Evolutionary conservation across 169 alveolate species (phyloP).

Genomic region (Theileria luwenshuni): DNA sequence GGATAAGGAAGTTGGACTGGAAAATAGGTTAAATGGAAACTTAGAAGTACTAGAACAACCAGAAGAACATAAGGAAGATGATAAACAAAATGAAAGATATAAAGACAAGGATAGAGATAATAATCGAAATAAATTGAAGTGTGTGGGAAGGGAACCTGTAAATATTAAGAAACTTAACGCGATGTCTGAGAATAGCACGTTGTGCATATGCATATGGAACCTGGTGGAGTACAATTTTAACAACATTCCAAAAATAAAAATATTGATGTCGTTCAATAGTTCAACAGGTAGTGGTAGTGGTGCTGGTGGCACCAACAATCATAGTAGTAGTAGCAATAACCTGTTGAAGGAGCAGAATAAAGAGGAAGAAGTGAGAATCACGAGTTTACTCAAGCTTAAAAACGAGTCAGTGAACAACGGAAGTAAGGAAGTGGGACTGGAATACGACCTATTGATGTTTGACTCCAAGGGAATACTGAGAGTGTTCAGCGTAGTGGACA

Average conservation of each 20-base stretch:
- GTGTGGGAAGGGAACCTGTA: constrained; percentile 13
- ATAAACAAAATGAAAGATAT: not conserved
- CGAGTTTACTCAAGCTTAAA: constrained; percentile 38
- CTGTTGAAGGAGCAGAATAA: constrained; percentile 16
- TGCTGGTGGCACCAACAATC: constrained; percentile 5
- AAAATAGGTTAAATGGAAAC: no score
- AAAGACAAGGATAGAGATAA: not conserved
- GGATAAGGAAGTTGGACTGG: not conserved
- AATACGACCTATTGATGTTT: constrained; percentile 42
- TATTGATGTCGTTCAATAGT: constrained; percentile 18
- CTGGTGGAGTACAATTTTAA: constrained; percentile 48
- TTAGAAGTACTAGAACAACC: no score
- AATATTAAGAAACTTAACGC: constrained; percentile 8
- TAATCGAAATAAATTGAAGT: not conserved
- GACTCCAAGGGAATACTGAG: constrained; percentile 52
- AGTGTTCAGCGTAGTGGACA: constrained; percentile 37
- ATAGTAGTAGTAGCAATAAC: no score
- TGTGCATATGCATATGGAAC: constrained; percentile 62
- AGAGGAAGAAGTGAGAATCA: constrained; percentile 31
- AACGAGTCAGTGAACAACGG: not conserved
- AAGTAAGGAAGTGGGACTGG: constrained; percentile 6
- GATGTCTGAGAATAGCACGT: constrained; percentile 21
- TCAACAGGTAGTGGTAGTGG: not conserved
- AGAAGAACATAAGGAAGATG: no score
- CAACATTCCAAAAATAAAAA: constrained; percentile 52